Base-by-base conservation (phyloP, 129 eudicot species). In the Cynara cardunculus region DNA sequence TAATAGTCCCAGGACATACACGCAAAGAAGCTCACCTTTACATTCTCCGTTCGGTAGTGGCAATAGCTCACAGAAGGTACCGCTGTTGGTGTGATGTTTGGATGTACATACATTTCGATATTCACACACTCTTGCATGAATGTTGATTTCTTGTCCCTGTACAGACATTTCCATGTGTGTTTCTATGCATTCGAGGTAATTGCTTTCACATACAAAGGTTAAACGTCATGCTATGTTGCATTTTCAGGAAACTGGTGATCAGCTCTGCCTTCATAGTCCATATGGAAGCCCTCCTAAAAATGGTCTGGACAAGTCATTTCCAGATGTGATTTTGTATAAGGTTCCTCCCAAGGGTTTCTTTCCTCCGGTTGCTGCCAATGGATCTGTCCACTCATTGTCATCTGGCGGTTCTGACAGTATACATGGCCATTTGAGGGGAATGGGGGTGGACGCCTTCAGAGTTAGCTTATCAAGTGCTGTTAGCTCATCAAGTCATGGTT, bases 401-500 rank as follows among this genome's bases (percentile, higher is more conserved):
- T 67, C 89, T 53, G 89, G 81, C 11, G 86, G 88, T 67, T 76
- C 81, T 61, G 97, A 94, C 74, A 87, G 77, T 82, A 67, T 85
- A 64, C 89, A 85, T 73, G 84, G 86, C 68, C 90, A 83, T 68
- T 26, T 77, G 7, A 83, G 92, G 71, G 83, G 86, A 41, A 88
- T 93, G 28, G 84, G 92, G 24, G 82, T 86, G 19, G 99, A 95
- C 53, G 84, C 88, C 65, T 56, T 86, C 65, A 83, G 99, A 49
- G 91, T 90, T 73, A 95, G 99, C 80, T 83, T 89, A 65, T 95
- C 99, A 56, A 95, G 99, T 92, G 94, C 92, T 32, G 87, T 95
- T 53, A 92, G 97, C 83, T 92, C 97, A 77, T 95, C 99, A 74
- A 95, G 99, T 59, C 99, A 92, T 35, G 97, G 93, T 74, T 92